A percentile compares a stretch with the other conserved stretches of the same genome.
phyloP scores from a whole-genome alignment of 306 rosid genomes.

The Erythrophleum fordii region DNA sequence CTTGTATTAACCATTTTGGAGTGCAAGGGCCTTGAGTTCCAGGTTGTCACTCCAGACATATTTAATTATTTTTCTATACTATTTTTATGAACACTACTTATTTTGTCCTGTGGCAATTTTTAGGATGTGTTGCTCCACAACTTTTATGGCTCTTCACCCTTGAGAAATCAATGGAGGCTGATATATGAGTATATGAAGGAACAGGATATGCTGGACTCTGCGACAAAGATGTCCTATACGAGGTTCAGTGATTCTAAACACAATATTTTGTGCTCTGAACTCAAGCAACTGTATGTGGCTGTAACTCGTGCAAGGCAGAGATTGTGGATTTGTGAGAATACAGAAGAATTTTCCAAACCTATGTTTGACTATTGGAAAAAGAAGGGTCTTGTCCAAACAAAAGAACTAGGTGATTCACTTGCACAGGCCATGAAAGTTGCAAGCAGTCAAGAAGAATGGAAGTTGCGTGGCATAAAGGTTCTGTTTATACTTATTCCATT shows the following conservation, averaged over 20 bases:
- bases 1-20: conserved; percentile 76
- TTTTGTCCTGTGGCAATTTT: neutral
- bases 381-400: conserved; percentile 67
- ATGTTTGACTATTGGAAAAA: conserved; percentile 76
- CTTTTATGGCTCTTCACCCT: conserved; percentile 71
- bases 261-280: conserved; percentile 71
- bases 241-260: conserved; percentile 61
- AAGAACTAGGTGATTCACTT: conserved; percentile 68
- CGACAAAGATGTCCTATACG: conserved; percentile 35
- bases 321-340: too few species aligned
- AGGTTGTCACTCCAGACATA: conserved; percentile 47
- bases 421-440: conserved; percentile 80
- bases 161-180: conserved; percentile 73
- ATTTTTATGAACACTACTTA: too few species aligned
- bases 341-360: too few species aligned
- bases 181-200: conserved; percentile 69
- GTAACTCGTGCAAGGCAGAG: too few species aligned
- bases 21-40: conserved; percentile 92
- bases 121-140: conserved; percentile 80
- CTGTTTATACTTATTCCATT: neutral
- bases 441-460: conserved; percentile 82
- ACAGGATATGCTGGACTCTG: conserved; percentile 54
- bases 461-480: conserved; percentile 75
- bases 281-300: too few species aligned
- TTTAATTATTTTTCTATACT: too few species aligned